Percentiles rank a stretch among this genome's conserved stretches.
phyloP scores from a whole-genome alignment of 768 basidiomycete species.

The Paxillus rubicundulus region DNA sequence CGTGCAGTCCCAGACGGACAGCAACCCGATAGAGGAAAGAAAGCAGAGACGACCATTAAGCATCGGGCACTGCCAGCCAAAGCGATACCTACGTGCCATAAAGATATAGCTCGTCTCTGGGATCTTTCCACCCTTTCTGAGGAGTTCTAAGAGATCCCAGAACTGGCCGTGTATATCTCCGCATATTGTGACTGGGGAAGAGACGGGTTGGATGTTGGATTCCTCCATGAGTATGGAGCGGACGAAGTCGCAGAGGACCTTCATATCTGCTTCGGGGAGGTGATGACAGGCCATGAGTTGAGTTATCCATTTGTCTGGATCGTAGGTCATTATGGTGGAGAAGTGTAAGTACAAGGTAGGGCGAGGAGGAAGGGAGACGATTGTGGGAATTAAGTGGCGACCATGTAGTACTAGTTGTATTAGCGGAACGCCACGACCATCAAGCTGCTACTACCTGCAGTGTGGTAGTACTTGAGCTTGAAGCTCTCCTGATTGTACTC shows the following conservation, averaged over 20 bases:
- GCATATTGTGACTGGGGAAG: constrained; percentile 90
- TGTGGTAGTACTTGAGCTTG: background rate
- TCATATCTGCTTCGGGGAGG: constrained; percentile 91
- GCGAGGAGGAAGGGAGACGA: background rate
- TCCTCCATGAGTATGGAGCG: constrained; percentile 91
- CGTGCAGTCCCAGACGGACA: background rate
- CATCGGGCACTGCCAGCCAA: constrained; percentile 16
- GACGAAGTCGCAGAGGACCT: constrained; percentile 86
- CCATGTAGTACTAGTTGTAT: no score
- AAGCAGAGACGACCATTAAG: constrained; percentile 22
- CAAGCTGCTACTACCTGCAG: no score
- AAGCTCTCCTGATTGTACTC: background rate
- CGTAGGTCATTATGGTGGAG: constrained; percentile 32
- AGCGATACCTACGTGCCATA: constrained; percentile 73
- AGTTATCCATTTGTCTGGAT: constrained; percentile 82
- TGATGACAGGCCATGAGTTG: constrained; percentile 85
- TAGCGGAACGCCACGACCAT: no score
- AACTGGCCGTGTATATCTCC: constrained; percentile 98
- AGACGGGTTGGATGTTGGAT: constrained; percentile 95
- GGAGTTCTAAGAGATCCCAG: constrained; percentile 91
- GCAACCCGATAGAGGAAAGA: background rate
- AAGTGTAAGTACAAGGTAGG: background rate
- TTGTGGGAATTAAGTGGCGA: constrained; percentile 4
- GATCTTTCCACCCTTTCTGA: constrained; percentile 80
- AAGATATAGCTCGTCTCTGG: constrained; percentile 93